Evolutionary conservation across 2,329 filamentous ascomycete species (phyloP).

Genomic region (Endothia cerciana): DNA sequence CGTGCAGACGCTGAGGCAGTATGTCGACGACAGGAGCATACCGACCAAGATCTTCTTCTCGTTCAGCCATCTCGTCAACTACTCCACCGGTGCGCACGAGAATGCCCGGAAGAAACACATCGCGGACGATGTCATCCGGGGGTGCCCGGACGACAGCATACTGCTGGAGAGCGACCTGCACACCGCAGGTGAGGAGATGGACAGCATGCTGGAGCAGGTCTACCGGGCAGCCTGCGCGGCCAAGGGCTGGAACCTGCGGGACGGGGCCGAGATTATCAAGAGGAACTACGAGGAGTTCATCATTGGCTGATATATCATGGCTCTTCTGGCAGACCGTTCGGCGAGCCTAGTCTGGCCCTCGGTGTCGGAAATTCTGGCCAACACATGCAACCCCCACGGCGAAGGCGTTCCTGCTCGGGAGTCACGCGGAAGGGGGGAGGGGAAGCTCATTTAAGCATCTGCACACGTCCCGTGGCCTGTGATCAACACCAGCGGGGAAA

Average conservation of each 20-base stretch:
- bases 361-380: neutral
- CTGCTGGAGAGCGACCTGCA: slow-evolving; percentile 92
- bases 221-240: slow-evolving; percentile 75
- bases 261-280: slow-evolving; percentile 70
- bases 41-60: slow-evolving; percentile 84
- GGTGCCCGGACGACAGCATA: slow-evolving; percentile 76
- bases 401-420: neutral
- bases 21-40: slow-evolving; percentile 70
- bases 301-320: slow-evolving; percentile 54
- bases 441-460: neutral
- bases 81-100: slow-evolving; percentile 56
- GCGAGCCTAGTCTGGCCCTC: neutral
- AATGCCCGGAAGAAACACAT: slow-evolving; percentile 54
- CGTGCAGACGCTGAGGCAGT: slow-evolving; percentile 75
- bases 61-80: slow-evolving; percentile 84
- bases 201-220: slow-evolving; percentile 73
- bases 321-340: neutral
- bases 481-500: neutral
- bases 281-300: slow-evolving; percentile 80
- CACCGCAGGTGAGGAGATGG: slow-evolving; percentile 79
- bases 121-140: slow-evolving; percentile 59
- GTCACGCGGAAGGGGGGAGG: neutral
- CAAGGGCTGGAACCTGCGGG: slow-evolving; percentile 75
- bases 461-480: neutral
- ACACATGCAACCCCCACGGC: neutral